phyloP scores from a whole-genome alignment of 192 early-diverging fungal genomes.

The Coemansia sp. region DNA sequence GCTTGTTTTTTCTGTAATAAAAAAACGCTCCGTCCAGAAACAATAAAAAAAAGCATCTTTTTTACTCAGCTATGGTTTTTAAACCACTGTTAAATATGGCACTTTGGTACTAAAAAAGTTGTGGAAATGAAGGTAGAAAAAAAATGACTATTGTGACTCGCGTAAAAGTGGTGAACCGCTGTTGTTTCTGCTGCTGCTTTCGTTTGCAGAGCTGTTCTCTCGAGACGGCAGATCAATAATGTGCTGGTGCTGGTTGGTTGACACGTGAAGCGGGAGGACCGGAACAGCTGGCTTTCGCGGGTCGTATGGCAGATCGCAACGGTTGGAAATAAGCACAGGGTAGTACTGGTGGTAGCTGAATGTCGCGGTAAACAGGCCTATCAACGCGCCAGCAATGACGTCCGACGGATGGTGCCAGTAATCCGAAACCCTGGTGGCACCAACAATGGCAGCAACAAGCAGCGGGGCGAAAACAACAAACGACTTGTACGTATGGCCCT shows the following conservation, averaged over 20 bases:
- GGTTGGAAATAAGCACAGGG: constrained; percentile 22
- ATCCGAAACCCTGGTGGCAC: constrained; percentile 62
- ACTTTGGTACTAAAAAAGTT: no score
- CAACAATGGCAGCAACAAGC: constrained; percentile 54
- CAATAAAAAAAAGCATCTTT: background rate
- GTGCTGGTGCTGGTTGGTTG: constrained; percentile 6
- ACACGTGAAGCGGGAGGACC: constrained; percentile 27
- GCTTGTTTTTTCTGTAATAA: constrained; percentile 2
- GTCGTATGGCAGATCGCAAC: constrained; percentile 32
- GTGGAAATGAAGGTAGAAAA: background rate
- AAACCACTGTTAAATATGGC: background rate
- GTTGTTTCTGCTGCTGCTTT: constrained; percentile 3
- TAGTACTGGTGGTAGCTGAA: constrained; percentile 53
- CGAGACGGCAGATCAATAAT: constrained; percentile 2
- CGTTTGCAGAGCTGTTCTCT: background rate
- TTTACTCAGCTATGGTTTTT: background rate
- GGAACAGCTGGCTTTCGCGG: constrained; percentile 31
- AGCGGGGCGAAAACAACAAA: constrained; percentile 57
- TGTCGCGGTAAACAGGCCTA: constrained; percentile 40
- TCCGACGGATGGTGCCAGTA: constrained; percentile 67
- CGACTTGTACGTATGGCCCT: constrained; percentile 58
- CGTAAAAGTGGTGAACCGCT: constrained; percentile 2
- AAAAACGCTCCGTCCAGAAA: background rate
- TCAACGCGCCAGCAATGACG: constrained; percentile 59
- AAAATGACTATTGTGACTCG: background rate